Conservation (phyloP, 768 basidiomycete genomes). For the Sarcodon aspratus region DNA sequence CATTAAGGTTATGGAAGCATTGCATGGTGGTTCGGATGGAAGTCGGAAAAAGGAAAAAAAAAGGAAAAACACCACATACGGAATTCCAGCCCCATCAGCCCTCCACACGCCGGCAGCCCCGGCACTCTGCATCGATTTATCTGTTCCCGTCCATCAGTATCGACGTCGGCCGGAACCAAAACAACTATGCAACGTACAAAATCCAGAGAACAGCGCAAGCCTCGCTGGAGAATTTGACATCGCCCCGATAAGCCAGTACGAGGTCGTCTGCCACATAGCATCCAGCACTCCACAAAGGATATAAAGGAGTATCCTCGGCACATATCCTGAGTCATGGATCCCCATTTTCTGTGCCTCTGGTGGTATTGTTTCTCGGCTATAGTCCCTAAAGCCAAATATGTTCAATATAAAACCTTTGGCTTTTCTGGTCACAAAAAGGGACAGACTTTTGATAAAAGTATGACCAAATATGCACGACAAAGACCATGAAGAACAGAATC, state of each 20-base stretch:
- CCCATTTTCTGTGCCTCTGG: slow-evolving; percentile 39
- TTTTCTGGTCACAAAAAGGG: not conserved
- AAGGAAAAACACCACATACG: slow-evolving; percentile 31
- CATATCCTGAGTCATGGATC: slow-evolving; percentile 42
- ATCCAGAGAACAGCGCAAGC: slow-evolving; percentile 71
- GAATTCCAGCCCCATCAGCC: slow-evolving; percentile 47
- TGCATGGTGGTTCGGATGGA: not conserved
- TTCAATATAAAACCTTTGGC: no score
- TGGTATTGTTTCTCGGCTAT: slow-evolving; percentile 43
- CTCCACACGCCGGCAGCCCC: slow-evolving; percentile 67
- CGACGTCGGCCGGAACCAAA: not conserved
- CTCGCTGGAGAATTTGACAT: slow-evolving; percentile 79
- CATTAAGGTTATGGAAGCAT: not conserved
- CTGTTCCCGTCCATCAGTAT: slow-evolving; percentile 13
- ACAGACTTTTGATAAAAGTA: slow-evolving; percentile 65
- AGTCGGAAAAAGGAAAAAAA: not conserved
- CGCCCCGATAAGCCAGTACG: slow-evolving; percentile 77
- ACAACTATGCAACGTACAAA: slow-evolving; percentile 41
- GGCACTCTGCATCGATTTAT: slow-evolving; percentile 69
- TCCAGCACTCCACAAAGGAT: slow-evolving; percentile 69
- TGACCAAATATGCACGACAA: slow-evolving; percentile 64
- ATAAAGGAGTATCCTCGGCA: slow-evolving; percentile 47
- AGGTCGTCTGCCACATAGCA: slow-evolving; percentile 77
- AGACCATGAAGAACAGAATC: slow-evolving; percentile 50
- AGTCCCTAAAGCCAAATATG: slow-evolving; percentile 24